phyloP scores from a whole-genome alignment of 441 rosid species.

The Eutrema salsugineum region DNA sequence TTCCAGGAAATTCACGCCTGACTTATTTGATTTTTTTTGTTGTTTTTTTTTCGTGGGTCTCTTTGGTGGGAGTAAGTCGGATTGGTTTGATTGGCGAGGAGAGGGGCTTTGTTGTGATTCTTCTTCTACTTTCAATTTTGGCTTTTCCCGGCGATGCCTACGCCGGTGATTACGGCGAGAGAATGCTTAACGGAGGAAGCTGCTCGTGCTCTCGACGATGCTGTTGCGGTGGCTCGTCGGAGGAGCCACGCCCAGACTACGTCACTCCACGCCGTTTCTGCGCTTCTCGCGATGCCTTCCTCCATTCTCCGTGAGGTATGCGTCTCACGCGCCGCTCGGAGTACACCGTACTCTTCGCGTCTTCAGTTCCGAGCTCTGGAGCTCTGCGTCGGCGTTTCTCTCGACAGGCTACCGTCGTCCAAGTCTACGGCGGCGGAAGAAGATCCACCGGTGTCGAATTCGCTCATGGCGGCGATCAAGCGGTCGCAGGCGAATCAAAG shows the following conservation, averaged over 20 bases:
- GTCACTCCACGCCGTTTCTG: conserved; percentile 77
- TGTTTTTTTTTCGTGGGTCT: not conserved
- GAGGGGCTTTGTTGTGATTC: conserved; percentile 27
- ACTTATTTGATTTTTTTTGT: not conserved
- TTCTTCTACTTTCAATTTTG: not conserved
- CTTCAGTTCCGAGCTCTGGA: conserved; percentile 73
- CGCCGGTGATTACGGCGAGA: conserved; percentile 63
- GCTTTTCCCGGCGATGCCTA: conserved; percentile 75
- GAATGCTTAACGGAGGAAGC: conserved; percentile 74
- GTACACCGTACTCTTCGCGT: conserved; percentile 43
- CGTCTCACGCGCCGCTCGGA: conserved; percentile 47
- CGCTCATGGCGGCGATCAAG: conserved; percentile 85
- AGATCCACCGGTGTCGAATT: conserved; percentile 68
- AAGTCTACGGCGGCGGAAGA: conserved; percentile 36
- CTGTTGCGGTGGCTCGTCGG: conserved; percentile 72
- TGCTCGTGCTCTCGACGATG: conserved; percentile 67
- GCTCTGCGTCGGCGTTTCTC: conserved; percentile 66
- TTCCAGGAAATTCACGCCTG: conserved; percentile 17
- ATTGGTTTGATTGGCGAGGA: conserved; percentile 4
- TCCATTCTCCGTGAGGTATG: conserved; percentile 75
- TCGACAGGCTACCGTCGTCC: conserved; percentile 61
- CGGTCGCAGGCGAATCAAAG: conserved; percentile 82
- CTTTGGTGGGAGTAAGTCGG: conserved; percentile 20
- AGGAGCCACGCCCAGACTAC: conserved; percentile 77
- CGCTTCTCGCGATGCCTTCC: conserved; percentile 56